Evolutionary conservation across 139 green algal genomes (phyloP).

Genomic region (Tetraselmis striata): DNA sequence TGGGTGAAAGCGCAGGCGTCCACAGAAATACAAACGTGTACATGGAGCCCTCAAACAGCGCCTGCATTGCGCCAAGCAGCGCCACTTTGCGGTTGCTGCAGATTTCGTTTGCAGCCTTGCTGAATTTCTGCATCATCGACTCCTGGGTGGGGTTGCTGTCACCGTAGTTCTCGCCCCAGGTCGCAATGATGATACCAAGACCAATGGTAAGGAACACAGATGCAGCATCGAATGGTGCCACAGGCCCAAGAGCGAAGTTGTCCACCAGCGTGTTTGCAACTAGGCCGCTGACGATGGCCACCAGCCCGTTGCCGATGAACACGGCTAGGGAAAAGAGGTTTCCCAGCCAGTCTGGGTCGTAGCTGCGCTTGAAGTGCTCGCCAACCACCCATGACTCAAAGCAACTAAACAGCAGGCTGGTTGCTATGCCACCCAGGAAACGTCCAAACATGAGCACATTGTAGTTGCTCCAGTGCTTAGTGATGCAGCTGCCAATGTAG

Average conservation of each 20-base stretch:
- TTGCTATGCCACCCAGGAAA: conserved; percentile 49
- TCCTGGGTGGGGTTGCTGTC: conserved; percentile 4
- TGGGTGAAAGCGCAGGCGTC: conserved; percentile 35
- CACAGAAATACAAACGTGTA: conserved; percentile 64
- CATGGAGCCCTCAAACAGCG: conserved; percentile 54
- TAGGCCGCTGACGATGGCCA: conserved; percentile 47
- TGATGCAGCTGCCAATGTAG: conserved; percentile 49
- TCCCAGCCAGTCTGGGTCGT: conserved; percentile 7
- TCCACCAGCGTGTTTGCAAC: conserved; percentile 50
- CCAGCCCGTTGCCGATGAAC: conserved; percentile 55
- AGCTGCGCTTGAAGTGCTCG: conserved; percentile 28
- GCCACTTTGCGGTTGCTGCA: conserved; percentile 29
- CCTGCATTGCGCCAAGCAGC: conserved; percentile 48
- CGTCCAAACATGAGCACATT: conserved; percentile 48
- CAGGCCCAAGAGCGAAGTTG: conserved; percentile 30
- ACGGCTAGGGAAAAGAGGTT: conserved; percentile 32
- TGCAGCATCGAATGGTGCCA: conserved; percentile 51
- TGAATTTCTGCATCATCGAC: background rate
- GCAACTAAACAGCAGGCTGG: conserved; percentile 49
- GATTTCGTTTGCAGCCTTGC: background rate
- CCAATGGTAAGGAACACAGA: conserved; percentile 18
- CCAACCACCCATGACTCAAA: conserved; percentile 58
- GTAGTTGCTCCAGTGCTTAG: conserved; percentile 50
- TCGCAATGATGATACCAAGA: conserved; percentile 36
- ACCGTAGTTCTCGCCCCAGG: background rate